These are phyloP conservation scores for Colletotrichum coccodes DNA, from an alignment of 2,329 filamentous ascomycete species.

Conservation along the genomic window DNA sequence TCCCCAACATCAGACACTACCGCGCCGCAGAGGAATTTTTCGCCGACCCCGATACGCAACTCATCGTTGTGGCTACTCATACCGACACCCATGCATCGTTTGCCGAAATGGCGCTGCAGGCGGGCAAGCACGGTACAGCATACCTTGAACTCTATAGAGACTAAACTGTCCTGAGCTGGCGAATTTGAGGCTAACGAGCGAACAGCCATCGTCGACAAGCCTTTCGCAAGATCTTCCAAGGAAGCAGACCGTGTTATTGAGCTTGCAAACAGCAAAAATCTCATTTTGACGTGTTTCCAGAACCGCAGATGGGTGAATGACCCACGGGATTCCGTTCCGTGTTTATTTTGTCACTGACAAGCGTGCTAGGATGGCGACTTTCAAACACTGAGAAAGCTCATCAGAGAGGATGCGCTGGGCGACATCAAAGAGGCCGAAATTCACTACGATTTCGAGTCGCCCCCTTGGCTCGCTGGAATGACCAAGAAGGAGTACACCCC, in stretches of 20 bases:
- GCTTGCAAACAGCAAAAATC: slow-evolving; percentile 56
- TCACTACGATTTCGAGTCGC: slow-evolving; percentile 68
- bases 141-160: too few relatives aligned
- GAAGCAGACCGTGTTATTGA: slow-evolving; percentile 66
- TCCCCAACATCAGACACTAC: slow-evolving; percentile 63
- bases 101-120: slow-evolving; percentile 63
- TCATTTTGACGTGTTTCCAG: slow-evolving; percentile 63
- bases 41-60: slow-evolving; percentile 65
- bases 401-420: slow-evolving; percentile 64
- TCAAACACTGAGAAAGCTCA: slow-evolving; percentile 65
- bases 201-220: slow-evolving; percentile 72
- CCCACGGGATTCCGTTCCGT: neutral
- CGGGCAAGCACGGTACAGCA: slow-evolving; percentile 64
- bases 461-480: slow-evolving; percentile 48
- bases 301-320: slow-evolving; percentile 39
- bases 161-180: too few relatives aligned
- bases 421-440: slow-evolving; percentile 73
- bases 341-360: accelerated
- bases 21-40: slow-evolving; percentile 68
- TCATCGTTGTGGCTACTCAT: slow-evolving; percentile 71
- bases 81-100: slow-evolving; percentile 61
- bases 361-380: slow-evolving; percentile 65
- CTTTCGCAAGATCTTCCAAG: slow-evolving; percentile 68
- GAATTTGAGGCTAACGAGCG: neutral
- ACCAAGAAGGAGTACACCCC: slow-evolving; percentile 45